Evolutionary conservation across 108 stramenopile species (phyloP).

Genomic region (Skeletonema potamos): DNA sequence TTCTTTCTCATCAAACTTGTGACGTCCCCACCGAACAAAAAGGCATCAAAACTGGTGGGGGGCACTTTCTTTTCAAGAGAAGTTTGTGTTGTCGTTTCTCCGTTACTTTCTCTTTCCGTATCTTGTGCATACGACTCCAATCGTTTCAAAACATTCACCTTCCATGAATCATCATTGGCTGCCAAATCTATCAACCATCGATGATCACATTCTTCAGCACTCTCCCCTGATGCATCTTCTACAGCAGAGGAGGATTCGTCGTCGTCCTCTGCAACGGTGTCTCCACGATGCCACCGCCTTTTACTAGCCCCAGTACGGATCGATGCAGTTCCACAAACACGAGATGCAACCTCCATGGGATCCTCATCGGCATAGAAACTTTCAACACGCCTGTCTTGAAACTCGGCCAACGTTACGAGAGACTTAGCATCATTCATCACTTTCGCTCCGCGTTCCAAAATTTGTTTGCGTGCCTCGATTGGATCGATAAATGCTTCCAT

Average conservation of each 20-base stretch:
- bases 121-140: slow-evolving; percentile 35
- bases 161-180: slow-evolving; percentile 78
- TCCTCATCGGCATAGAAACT: slow-evolving; percentile 23
- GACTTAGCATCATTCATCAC: slow-evolving; percentile 54
- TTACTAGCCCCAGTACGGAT: slow-evolving; percentile 66
- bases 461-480: slow-evolving; percentile 40
- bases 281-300: slow-evolving; percentile 55
- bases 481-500: slow-evolving; percentile 2
- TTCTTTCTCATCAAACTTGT: slow-evolving; percentile 60
- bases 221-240: slow-evolving; percentile 23
- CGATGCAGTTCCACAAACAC: slow-evolving; percentile 59
- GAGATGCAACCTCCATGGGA: slow-evolving; percentile 55
- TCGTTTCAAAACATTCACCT: slow-evolving; percentile 61
- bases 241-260: slow-evolving; percentile 29
- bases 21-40: slow-evolving; percentile 77
- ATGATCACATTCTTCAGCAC: slow-evolving; percentile 41
- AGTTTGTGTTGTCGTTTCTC: background rate
- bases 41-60: slow-evolving; percentile 50
- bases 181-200: slow-evolving; percentile 66
- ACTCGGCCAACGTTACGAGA: slow-evolving; percentile 53
- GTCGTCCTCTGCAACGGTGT: slow-evolving; percentile 12
- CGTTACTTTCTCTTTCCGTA: slow-evolving; percentile 28
- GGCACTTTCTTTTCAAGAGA: background rate
- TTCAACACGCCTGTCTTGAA: slow-evolving; percentile 61
- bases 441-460: slow-evolving; percentile 54